A percentile compares a stretch with the other conserved stretches of the same genome.
Conservation (phyloP, 2,329 filamentous ascomycete genomes). For the Aureobasidium sp. region DNA sequence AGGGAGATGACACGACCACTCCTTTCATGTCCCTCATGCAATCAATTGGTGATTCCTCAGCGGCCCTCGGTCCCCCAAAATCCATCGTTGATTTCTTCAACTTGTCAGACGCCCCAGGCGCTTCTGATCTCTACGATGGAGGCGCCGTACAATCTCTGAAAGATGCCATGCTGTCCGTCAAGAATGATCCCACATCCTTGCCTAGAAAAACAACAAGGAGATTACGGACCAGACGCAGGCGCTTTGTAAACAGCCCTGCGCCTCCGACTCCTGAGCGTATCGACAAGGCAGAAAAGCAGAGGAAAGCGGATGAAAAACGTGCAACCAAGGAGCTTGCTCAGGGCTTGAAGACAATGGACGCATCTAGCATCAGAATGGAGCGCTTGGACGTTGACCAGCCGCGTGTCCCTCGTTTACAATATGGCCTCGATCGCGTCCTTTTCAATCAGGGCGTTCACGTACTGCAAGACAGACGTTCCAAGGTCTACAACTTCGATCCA, state of each 20-base stretch:
- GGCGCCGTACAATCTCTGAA: background rate
- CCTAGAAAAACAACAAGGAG: background rate
- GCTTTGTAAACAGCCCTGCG: background rate
- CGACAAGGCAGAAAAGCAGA: background rate
- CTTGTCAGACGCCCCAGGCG: background rate
- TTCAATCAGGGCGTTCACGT: conserved; percentile 94
- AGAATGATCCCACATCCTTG: background rate
- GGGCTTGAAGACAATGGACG: background rate
- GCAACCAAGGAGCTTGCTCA: background rate
- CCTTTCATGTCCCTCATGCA: background rate
- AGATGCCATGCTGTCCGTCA: conserved; percentile 7
- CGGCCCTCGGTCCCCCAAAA: background rate
- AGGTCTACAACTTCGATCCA: conserved; percentile 94
- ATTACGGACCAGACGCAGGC: background rate
- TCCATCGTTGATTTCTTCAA: background rate
- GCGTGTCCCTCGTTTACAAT: conserved; percentile 54
- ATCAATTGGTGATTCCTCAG: background rate
- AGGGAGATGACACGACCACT: background rate
- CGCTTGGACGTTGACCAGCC: conserved; percentile 33
- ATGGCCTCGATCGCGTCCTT: conserved; percentile 78
- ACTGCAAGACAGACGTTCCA: conserved; percentile 76
- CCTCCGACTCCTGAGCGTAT: background rate
- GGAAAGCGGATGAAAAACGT: background rate
- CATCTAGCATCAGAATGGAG: background rate
- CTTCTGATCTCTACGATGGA: background rate